These are phyloP conservation scores for Agroathelia rolfsii DNA, from an alignment of 1,284 basidiomycete genomes.

Conservation along the genomic window DNA sequence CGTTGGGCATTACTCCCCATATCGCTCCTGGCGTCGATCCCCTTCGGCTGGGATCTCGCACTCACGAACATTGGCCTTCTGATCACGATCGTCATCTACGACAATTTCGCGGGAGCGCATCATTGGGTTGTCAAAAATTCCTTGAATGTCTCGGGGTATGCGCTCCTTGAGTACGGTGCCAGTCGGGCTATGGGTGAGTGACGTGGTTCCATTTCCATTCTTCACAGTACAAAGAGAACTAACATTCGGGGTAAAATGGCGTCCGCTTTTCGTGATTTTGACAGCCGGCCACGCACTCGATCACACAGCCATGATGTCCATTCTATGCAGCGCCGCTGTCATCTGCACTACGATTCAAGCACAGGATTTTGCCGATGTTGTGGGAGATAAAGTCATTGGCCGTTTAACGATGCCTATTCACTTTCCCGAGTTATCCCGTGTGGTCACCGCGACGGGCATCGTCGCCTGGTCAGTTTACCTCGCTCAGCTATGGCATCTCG, in stretches of 20 bases:
- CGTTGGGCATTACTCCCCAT: conserved; percentile 26
- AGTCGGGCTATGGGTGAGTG: conserved; percentile 26
- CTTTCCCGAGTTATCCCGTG: conserved; percentile 14
- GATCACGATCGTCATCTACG: conserved; percentile 23
- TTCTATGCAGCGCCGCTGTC: conserved; percentile 20
- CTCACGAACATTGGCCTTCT: conserved; percentile 23
- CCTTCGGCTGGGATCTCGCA: conserved; percentile 20
- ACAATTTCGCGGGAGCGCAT: conserved; percentile 26
- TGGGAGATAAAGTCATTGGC: conserved; percentile 26
- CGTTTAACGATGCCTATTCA: conserved; percentile 30
- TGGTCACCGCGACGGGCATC: conserved; percentile 8
- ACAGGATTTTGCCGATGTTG: conserved; percentile 32
- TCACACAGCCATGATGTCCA: conserved; percentile 12
- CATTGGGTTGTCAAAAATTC: conserved; percentile 28
- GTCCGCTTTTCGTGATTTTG: background rate
- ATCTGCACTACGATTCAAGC: conserved; percentile 28
- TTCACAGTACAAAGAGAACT: conserved; percentile 2
- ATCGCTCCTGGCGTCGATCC: conserved; percentile 22
- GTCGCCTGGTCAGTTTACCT: conserved; percentile 11
- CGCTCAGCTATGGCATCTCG: no score
- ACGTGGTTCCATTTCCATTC: background rate
- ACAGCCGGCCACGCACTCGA: conserved; percentile 11
- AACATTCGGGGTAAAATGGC: no score
- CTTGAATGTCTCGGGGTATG: conserved; percentile 28
- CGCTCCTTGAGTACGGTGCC: conserved; percentile 26